A percentile compares a stretch with the other conserved stretches of the same genome.
Evolutionary conservation across 768 basidiomycete genomes (phyloP).

Genomic region (Saitozyma sp.): DNA sequence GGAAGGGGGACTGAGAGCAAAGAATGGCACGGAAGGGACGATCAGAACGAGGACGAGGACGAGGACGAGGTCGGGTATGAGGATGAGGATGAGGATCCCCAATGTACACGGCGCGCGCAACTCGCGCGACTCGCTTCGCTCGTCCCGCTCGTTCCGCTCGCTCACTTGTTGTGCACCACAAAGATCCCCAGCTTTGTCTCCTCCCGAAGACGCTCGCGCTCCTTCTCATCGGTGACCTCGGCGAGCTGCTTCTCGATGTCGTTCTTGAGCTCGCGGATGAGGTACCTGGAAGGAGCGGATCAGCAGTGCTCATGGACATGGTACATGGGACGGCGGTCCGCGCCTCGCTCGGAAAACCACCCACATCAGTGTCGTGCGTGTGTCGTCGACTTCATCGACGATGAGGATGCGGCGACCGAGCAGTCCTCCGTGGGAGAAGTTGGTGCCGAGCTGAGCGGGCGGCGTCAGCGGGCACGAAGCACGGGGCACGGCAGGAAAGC

Average conservation of each 20-base stretch:
- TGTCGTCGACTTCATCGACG: constrained; percentile 61
- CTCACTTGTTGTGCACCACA: constrained; percentile 61
- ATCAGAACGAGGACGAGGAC: too few relatives aligned
- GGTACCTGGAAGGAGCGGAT: constrained; percentile 63
- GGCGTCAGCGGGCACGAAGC: background rate
- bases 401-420: constrained; percentile 80
- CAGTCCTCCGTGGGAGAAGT: constrained; percentile 55
- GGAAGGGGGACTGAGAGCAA: too few relatives aligned
- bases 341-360: constrained; percentile 33
- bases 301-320: background rate
- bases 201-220: constrained; percentile 69
- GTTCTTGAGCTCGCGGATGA: constrained; percentile 80
- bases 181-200: constrained; percentile 86
- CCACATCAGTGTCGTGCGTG: constrained; percentile 75
- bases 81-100: too few relatives aligned
- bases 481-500: too few relatives aligned
- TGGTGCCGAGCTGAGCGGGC: constrained; percentile 51
- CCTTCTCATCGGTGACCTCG: constrained; percentile 66
- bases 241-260: constrained; percentile 68
- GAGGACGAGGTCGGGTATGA: too few relatives aligned
- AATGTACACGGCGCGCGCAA: too few relatives aligned
- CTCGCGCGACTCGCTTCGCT: too few relatives aligned
- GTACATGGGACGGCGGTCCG: constrained; percentile 5
- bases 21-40: too few relatives aligned
- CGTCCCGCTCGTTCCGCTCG: background rate